Conservation (phyloP, 768 basidiomycete species). For the Podaxis sp. region DNA sequence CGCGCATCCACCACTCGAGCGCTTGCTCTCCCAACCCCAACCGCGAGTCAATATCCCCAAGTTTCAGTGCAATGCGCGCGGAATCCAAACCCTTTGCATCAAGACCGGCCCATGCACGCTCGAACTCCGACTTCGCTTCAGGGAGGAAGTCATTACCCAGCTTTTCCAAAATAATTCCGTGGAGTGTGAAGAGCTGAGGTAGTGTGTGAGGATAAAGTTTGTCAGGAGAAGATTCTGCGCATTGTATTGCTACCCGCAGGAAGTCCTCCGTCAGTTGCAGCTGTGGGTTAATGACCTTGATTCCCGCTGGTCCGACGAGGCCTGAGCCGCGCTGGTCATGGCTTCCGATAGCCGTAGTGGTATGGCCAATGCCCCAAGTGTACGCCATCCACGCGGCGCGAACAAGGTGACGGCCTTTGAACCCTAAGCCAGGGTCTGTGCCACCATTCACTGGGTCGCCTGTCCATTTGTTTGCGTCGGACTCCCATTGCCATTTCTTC, state of each 20-base stretch:
- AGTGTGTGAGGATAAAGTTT: slow-evolving; percentile 49
- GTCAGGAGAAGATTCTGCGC: slow-evolving; percentile 38
- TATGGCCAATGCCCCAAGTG: slow-evolving; percentile 57
- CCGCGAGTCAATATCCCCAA: slow-evolving; percentile 64
- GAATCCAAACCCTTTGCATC: slow-evolving; percentile 40
- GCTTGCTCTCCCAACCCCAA: slow-evolving; percentile 55
- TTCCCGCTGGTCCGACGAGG: slow-evolving; percentile 30
- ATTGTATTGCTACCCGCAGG: slow-evolving; percentile 46
- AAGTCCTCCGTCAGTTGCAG: slow-evolving; percentile 55
- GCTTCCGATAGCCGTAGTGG: slow-evolving; percentile 35
- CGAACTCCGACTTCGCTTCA: slow-evolving; percentile 58
- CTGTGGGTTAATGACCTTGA: slow-evolving; percentile 53
- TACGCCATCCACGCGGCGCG: slow-evolving; percentile 74
- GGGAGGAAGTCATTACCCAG: slow-evolving; percentile 52
- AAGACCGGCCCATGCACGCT: slow-evolving; percentile 54
- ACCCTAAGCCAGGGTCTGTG: slow-evolving; percentile 71
- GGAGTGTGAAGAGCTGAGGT: slow-evolving; percentile 52
- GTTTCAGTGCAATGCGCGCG: slow-evolving; percentile 59
- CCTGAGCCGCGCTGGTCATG: slow-evolving; percentile 34
- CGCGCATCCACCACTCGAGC: slow-evolving; percentile 66
- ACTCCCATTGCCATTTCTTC: slow-evolving; percentile 67
- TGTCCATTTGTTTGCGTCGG: slow-evolving; percentile 62
- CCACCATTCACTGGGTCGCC: slow-evolving; percentile 53
- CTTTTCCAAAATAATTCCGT: slow-evolving; percentile 59
- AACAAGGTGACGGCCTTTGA: slow-evolving; percentile 57